Base-by-base conservation (phyloP, 1,284 basidiomycete genomes). In the Fomes fomentarius region DNA sequence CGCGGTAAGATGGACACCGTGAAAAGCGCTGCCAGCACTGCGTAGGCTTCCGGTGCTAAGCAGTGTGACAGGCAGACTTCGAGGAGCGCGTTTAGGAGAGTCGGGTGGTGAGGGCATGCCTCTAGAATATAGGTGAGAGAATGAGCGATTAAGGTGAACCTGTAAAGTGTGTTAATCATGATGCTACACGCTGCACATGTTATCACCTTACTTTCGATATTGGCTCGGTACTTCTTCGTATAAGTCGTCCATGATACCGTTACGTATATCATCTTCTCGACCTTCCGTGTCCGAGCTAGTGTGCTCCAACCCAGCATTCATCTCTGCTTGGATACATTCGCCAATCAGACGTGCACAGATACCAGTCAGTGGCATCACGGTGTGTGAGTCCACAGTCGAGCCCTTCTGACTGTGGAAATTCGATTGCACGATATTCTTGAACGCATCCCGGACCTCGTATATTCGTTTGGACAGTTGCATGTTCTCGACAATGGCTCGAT, bases 321-420 rank as follows among this genome's bases (percentile, higher is more conserved):
- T 62, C 47, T 77, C 73, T 11, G 56, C 51, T 28, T 74, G 74
- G 38, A 84, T 72, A 58, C 73, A 71, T 59, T 73, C 61, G 19
- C 84, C 84, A 12, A 83, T 63, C 10, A 78, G 64, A 5, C 70
- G 69, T 4, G 81, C 71, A 49, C 84, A 87, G 49, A 83, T 67
- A 14, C 71, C 73, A 21, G 78, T 74, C 38, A 85, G 70, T 40
- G 74, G 71, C 34, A 53, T 31, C 0, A 66, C 46, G 1, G n/a
- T n/a, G n/a, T n/a, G n/a, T 25, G 44, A 4, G 40, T 12, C 12
- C 25, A 15, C 11, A 21, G 37, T 9, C n/a, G 24, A n/a, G 41
- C 31, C 2, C 31, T 25, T 1, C 15, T 50, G n/a, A n/a, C n/a
- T n/a, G 28, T 3, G 7, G 57, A 28, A 25, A 55, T 52, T 34